phyloP scores from a whole-genome alignment of 1,284 basidiomycete genomes.

The Apiotrichum sp. region DNA sequence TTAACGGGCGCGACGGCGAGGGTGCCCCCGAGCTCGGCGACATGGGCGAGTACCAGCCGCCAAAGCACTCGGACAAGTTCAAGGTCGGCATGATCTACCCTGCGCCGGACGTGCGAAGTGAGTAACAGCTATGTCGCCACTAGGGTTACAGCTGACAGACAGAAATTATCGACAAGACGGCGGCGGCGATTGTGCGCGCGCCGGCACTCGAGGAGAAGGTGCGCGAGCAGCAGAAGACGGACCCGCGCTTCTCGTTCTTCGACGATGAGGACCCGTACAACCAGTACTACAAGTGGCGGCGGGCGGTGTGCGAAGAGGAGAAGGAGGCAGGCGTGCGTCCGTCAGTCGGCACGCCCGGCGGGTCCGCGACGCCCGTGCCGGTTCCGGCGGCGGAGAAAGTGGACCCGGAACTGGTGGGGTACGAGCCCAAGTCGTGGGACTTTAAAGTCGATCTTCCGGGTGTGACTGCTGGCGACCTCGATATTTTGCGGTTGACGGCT shows the following conservation, averaged over 20 bases:
- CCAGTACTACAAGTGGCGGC: slow-evolving; percentile 87
- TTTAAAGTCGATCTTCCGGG: slow-evolving; percentile 86
- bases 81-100: slow-evolving; percentile 81
- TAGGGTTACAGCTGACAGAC: neutral
- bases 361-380: slow-evolving; percentile 21
- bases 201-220: slow-evolving; percentile 91
- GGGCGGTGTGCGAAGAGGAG: slow-evolving; percentile 62
- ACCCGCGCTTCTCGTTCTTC: slow-evolving; percentile 95
- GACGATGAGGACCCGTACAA: slow-evolving; percentile 88
- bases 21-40: slow-evolving; percentile 20
- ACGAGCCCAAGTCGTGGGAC: slow-evolving; percentile 75
- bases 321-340: slow-evolving; percentile 49
- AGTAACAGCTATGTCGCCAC: slow-evolving; percentile 39
- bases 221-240: slow-evolving; percentile 83
- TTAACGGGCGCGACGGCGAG: slow-evolving; percentile 15
- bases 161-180: slow-evolving; percentile 96
- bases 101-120: slow-evolving; percentile 86
- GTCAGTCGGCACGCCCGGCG: slow-evolving; percentile 7
- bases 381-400: slow-evolving; percentile 47
- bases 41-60: slow-evolving; percentile 38
- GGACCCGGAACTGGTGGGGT: slow-evolving; percentile 47
- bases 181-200: slow-evolving; percentile 84
- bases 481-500: slow-evolving; percentile 85
- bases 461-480: slow-evolving; percentile 85
- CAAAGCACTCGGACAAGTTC: slow-evolving; percentile 55